A percentile compares a stretch with the other conserved stretches of the same genome.
These are phyloP conservation scores for Avena atlantica DNA, from an alignment of 176 grass and related monocot genomes.

Conservation along the genomic window DNA sequence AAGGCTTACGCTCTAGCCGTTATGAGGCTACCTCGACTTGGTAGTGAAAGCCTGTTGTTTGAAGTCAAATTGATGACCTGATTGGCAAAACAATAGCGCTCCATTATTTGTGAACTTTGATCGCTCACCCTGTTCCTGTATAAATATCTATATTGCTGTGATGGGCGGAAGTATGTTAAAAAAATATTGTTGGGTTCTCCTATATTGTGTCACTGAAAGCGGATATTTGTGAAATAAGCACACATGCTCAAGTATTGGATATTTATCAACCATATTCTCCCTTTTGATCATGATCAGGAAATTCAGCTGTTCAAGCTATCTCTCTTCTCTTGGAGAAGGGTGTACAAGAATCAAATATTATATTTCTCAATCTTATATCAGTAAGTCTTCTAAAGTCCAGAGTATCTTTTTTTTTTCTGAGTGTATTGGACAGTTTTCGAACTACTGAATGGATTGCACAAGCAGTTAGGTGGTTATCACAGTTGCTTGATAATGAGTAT, in stretches of 20 bases:
- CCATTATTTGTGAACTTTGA: no score
- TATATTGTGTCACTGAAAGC: not conserved
- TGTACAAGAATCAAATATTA: slow-evolving; percentile 82
- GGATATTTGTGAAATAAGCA: not conserved
- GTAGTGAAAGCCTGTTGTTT: no score
- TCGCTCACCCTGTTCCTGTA: no score
- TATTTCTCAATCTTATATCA: slow-evolving; percentile 62
- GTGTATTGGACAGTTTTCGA: not conserved
- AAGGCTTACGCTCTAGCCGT: no score
- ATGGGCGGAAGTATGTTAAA: no score
- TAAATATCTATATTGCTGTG: no score
- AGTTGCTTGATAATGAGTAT: slow-evolving; percentile 18
- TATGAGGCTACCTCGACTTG: no score
- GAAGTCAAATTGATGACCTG: no score
- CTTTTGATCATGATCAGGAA: slow-evolving; percentile 61
- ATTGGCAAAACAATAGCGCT: no score
- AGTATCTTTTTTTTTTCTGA: not conserved
- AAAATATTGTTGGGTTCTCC: no score
- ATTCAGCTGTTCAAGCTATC: slow-evolving; percentile 92
- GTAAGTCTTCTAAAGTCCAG: slow-evolving; percentile 54
- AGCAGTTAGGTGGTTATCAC: slow-evolving; percentile 9
- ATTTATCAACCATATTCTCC: not conserved
- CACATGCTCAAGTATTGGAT: not conserved
- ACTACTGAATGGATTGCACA: not conserved
- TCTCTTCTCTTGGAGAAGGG: slow-evolving; percentile 83